Percentiles rank a stretch among this genome's conserved stretches.
Evolutionary conservation across 2,329 filamentous ascomycete species (phyloP).

Genomic region (Colletotrichum aenigma): DNA sequence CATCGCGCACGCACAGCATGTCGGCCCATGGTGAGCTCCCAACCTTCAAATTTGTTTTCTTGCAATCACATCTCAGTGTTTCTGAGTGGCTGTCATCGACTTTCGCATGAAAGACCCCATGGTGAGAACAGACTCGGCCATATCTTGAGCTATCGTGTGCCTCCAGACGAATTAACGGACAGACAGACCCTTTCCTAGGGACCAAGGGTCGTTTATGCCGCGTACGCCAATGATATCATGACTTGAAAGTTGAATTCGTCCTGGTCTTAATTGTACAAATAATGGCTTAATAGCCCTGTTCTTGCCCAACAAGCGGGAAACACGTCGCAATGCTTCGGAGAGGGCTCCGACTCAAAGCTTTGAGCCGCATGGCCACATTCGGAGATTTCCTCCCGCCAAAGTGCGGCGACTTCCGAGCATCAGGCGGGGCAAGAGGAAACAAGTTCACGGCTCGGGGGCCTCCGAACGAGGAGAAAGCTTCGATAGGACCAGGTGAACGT

Average conservation of each 20-base stretch:
- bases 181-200: not conserved
- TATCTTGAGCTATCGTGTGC: not conserved
- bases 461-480: not conserved
- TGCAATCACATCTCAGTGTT: not conserved
- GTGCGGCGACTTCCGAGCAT: not conserved
- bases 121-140: not conserved
- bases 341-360: not conserved
- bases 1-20: not conserved
- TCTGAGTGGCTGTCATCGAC: not conserved
- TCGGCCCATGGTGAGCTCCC: not conserved
- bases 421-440: not conserved
- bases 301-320: not conserved
- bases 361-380: not conserved
- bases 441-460: not conserved
- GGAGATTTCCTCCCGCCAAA: not conserved
- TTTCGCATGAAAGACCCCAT: not conserved
- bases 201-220: not conserved
- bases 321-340: not conserved
- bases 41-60: not conserved
- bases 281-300: not conserved
- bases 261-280: not conserved
- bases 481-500: not conserved
- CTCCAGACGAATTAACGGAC: not conserved
- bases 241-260: not conserved
- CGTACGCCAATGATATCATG: not conserved